These are phyloP conservation scores for Phymatotrichopsis omnivora DNA, from an alignment of 2,329 filamentous ascomycete genomes.

Conservation along the genomic window DNA sequence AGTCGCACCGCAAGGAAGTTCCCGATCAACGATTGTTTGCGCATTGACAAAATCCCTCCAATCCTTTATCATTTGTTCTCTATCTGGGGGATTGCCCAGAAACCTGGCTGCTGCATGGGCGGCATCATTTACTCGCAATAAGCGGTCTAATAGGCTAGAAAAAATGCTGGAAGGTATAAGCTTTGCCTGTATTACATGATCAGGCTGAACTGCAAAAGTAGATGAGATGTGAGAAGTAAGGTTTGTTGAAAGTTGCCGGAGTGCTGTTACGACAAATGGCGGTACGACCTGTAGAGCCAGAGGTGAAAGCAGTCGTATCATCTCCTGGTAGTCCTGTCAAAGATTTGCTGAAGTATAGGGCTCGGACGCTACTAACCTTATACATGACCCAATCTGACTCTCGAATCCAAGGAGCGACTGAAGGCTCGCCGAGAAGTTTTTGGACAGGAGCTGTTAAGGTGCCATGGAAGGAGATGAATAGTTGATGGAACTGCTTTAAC, in stretches of 20 bases:
- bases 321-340: conserved; percentile 43
- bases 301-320: conserved; percentile 85
- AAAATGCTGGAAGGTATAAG: conserved; percentile 83
- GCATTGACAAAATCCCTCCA: conserved; percentile 59
- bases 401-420: conserved; percentile 83
- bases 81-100: conserved; percentile 76
- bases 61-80: conserved; percentile 91
- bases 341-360: no score
- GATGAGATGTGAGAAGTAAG: conserved; percentile 73
- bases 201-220: conserved; percentile 74
- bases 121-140: conserved; percentile 82
- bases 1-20: conserved; percentile 45
- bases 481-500: conserved; percentile 90
- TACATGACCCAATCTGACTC: conserved; percentile 94
- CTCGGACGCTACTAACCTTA: conserved; percentile 41
- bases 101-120: conserved; percentile 91
- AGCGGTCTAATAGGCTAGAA: conserved; percentile 71
- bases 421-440: conserved; percentile 73
- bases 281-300: conserved; percentile 86
- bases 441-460: conserved; percentile 95
- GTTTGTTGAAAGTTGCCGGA: conserved; percentile 74
- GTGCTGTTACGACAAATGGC: conserved; percentile 72
- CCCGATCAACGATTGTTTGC: conserved; percentile 47
- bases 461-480: conserved; percentile 90
- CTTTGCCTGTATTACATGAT: conserved; percentile 78